Base-by-base conservation (phyloP, 23 red algal genomes). In the Gracilaria caudata region DNA sequence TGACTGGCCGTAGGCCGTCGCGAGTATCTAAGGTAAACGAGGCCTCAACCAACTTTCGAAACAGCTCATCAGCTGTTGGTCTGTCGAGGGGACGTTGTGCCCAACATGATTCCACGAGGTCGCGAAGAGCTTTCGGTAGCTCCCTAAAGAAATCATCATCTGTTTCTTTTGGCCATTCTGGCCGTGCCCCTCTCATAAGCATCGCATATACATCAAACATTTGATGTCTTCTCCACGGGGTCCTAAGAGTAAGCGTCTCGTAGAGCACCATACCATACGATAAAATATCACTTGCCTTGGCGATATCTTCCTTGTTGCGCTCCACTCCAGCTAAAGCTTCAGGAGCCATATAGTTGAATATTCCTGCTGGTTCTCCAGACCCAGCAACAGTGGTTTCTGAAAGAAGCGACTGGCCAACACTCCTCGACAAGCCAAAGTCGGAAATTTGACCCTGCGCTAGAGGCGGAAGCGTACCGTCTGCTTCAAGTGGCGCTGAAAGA, bases 261-360 rank as follows among this genome's bases (percentile, higher is more conserved):
- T 98, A 94, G 2, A 98, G 29, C 0, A 98, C 84, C 85, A 98
- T 94, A 39, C 95, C 95, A 77, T 94, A 94, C 20, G 95, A 80
- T 58, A 86, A 98, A 24, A 90, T 70, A 66, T 98, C 95, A 32
- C 76, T 83, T 0, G 77, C 78, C 64, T 84, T 84, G 16, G 65
- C 39, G 13, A 47, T 64, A 34, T 76, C 84, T 32, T 86, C 86
- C 16, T 72, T 80, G 32, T 91, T 78, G 37, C 79, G 78, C 17
- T 72, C 60, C 26, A 72, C 21, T 20, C 71, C 86, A 40, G 40
- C 68, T 41, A 80, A 80, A 28, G 68, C 68, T 63, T 89, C 85
- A 4, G 95, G 95, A 17, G 90, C 91, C 73, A 94, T 94, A 43
- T 98, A 98, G 44, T 75, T 88, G 30, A 74, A 85, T 33, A 91